Evolutionary conservation across 257 asterid genomes (phyloP).

Genomic region (Solanum boliviense): DNA sequence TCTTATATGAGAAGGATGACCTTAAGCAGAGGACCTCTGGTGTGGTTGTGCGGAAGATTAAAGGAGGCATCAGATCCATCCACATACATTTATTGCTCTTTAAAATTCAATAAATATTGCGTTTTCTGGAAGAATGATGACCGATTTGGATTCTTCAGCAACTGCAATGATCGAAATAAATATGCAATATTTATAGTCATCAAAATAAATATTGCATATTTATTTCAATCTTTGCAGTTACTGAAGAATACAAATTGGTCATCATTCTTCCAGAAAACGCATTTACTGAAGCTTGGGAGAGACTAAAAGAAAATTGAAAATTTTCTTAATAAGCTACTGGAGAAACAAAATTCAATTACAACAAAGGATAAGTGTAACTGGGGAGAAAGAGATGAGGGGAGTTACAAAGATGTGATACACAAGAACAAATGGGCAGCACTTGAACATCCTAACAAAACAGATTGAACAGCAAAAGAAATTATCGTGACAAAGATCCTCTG

Average conservation of each 20-base stretch:
- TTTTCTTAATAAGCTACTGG: not conserved
- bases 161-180: not conserved
- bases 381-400: not conserved
- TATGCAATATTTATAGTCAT: not conserved
- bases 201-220: not conserved
- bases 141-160: not conserved
- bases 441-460: not conserved
- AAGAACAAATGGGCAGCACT: not conserved
- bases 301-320: not conserved
- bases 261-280: not conserved
- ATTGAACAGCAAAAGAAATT: not conserved
- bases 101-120: not conserved
- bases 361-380: not conserved
- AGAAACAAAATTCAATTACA: not conserved
- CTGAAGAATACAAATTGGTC: not conserved
- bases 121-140: not conserved
- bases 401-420: not conserved
- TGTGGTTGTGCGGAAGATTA: not conserved
- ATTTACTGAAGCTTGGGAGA: not conserved
- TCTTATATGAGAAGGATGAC: not conserved
- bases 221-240: not conserved
- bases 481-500: not conserved
- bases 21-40: not conserved
- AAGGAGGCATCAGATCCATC: not conserved
- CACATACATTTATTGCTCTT: not conserved